Evolutionary conservation across 257 asterid species (phyloP).

Genomic region (Jacaranda mimosifolia): DNA sequence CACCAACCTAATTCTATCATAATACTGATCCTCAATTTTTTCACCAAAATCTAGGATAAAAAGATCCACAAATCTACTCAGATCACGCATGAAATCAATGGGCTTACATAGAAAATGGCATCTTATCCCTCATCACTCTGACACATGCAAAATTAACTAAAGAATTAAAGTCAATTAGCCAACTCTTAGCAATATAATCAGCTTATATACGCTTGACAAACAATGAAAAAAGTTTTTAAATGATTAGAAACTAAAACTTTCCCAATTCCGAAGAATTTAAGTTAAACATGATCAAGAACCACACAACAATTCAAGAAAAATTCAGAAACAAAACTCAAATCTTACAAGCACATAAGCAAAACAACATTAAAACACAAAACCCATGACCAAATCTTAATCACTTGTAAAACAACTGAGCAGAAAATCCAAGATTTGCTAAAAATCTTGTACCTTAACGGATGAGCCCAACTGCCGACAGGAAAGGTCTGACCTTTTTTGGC

Average conservation of each 20-base stretch:
- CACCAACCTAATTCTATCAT: neutral
- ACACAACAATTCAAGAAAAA: neutral
- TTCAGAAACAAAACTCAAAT: neutral
- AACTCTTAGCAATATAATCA: conserved; percentile 9
- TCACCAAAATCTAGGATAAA: neutral
- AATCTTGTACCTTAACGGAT: conserved; percentile 34
- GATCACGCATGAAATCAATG: neutral
- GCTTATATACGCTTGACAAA: neutral
- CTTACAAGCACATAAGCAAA: neutral
- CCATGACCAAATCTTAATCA: conserved; percentile 20
- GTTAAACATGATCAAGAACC: conserved; percentile 15
- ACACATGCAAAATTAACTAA: conserved; percentile 1
- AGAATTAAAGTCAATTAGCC: neutral
- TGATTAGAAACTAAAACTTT: neutral
- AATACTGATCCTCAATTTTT: too few species aligned
- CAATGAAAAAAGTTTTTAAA: neutral
- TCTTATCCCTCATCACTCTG: neutral
- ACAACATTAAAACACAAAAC: neutral
- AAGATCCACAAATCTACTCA: conserved; percentile 28
- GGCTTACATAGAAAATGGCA: neutral
- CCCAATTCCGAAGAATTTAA: neutral
- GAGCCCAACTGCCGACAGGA: conserved; percentile 36
- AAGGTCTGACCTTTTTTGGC: conserved; percentile 20
- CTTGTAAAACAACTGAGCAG: neutral
- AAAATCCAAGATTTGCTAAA: conserved; percentile 23